phyloP scores from a whole-genome alignment of 768 basidiomycete genomes.

The Boletus vermiculosoides region DNA sequence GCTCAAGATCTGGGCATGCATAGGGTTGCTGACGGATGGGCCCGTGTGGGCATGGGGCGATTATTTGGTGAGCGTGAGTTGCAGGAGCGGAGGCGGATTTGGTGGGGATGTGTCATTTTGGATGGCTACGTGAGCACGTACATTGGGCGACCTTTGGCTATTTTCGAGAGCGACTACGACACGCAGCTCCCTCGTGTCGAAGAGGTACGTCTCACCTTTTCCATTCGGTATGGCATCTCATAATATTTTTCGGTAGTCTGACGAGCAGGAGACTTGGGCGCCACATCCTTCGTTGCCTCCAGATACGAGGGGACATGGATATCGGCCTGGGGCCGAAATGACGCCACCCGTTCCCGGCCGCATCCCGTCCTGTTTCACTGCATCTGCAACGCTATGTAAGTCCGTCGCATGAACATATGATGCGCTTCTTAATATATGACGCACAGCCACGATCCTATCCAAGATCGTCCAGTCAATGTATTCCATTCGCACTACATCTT shows the following conservation, averaged over 20 bases:
- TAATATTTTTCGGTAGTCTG: constrained; percentile 41
- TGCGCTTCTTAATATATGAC: constrained; percentile 6
- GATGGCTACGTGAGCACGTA: constrained; percentile 79
- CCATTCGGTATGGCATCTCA: not conserved
- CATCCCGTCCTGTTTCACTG: constrained; percentile 73
- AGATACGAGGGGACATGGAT: constrained; percentile 31
- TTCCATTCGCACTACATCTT: constrained; percentile 50
- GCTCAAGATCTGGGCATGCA: constrained; percentile 88
- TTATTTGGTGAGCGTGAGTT: constrained; percentile 63
- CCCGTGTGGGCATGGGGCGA: constrained; percentile 50
- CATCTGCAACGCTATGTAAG: constrained; percentile 70
- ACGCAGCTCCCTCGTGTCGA: constrained; percentile 60
- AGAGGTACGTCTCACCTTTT: constrained; percentile 41
- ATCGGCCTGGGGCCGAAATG: constrained; percentile 21
- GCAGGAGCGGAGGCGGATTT: constrained; percentile 69
- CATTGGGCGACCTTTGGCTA: constrained; percentile 74
- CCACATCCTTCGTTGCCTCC: constrained; percentile 39
- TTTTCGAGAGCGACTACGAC: constrained; percentile 76
- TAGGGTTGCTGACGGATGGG: constrained; percentile 77
- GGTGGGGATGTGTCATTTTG: constrained; percentile 78
- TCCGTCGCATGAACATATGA: constrained; percentile 1
- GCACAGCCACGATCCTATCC: constrained; percentile 63
- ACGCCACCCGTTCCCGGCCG: constrained; percentile 41
- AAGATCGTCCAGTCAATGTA: constrained; percentile 71
- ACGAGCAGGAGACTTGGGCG: constrained; percentile 59